phyloP scores from a whole-genome alignment of 164 flowering plant genomes.

The Vitis cinerea region DNA sequence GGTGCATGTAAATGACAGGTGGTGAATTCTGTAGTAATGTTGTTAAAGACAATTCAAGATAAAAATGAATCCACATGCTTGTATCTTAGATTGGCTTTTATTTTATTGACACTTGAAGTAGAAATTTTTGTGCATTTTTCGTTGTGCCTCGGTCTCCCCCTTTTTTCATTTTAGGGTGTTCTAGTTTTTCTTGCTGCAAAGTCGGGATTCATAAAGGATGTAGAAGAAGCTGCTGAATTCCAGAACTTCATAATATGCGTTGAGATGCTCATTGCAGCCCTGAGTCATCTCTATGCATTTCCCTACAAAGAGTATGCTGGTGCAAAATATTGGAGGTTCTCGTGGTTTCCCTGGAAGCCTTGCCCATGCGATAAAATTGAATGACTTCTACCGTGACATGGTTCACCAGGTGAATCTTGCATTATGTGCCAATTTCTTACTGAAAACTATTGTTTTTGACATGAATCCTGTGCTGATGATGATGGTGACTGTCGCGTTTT shows the following conservation, averaged over 20 bases:
- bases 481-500: not conserved
- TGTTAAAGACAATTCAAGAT: no score
- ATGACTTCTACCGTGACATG: slow-evolving; percentile 95
- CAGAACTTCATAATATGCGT: slow-evolving; percentile 85
- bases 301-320: slow-evolving; percentile 97
- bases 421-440: not conserved
- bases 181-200: slow-evolving; percentile 95
- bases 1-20: no score
- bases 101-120: not conserved
- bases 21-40: no score
- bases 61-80: no score
- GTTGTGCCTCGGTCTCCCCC: not conserved
- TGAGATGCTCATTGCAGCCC: slow-evolving; percentile 97
- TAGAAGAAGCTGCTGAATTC: slow-evolving; percentile 85
- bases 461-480: not conserved
- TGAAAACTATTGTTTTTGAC: no score
- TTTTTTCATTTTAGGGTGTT: slow-evolving; percentile 55
- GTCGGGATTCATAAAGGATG: slow-evolving; percentile 65
- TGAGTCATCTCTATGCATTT: slow-evolving; percentile 88
- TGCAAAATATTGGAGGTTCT: slow-evolving; percentile 78
- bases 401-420: slow-evolving; percentile 77
- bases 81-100: no score
- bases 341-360: slow-evolving; percentile 72
- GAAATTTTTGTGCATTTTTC: not conserved
- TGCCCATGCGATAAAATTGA: slow-evolving; percentile 84